phyloP scores from a whole-genome alignment of 805 yeast genomes.

The Nakazawaea laoshanensis region DNA sequence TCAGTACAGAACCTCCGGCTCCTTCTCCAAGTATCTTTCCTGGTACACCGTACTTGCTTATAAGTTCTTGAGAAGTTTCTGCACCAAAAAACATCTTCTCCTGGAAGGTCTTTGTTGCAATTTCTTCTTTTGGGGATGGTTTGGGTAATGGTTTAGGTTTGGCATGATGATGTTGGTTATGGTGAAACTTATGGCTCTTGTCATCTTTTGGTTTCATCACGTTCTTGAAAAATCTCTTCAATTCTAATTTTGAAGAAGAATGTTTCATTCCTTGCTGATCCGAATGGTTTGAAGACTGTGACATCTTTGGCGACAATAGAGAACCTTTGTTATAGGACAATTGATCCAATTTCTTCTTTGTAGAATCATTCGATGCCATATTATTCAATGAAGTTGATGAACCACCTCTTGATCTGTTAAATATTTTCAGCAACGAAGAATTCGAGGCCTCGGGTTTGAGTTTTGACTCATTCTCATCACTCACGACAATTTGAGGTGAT shows the following conservation, averaged over 20 bases:
- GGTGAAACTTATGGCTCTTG: conserved; percentile 11
- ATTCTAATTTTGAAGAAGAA: conserved; percentile 17
- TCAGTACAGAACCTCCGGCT: conserved; percentile 89
- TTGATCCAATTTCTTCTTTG: not conserved
- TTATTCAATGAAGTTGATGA: conserved; percentile 3
- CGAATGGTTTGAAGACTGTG: conserved; percentile 5
- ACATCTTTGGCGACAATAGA: conserved; percentile 8
- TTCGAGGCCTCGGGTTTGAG: conserved; percentile 2
- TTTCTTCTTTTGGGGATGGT: conserved; percentile 2
- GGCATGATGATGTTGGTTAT: conserved; percentile 2
- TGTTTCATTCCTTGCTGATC: not conserved
- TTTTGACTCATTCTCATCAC: not conserved
- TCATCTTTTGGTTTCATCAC: conserved; percentile 11
- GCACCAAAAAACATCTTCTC: conserved; percentile 27
- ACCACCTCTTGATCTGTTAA: conserved; percentile 5
- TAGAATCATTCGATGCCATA: conserved; percentile 4
- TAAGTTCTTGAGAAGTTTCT: conserved; percentile 28
- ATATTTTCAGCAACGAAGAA: conserved; percentile 8
- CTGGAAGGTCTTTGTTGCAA: conserved; percentile 6
- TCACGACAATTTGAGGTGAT: conserved; percentile 5
- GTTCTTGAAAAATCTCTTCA: conserved; percentile 37
- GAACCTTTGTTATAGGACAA: conserved; percentile 4
- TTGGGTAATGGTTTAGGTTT: conserved; percentile 1
- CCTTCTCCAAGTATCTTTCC: conserved; percentile 83
- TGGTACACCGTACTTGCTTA: conserved; percentile 64